Conservation (phyloP, 768 basidiomycete genomes). For the Russula abietina region DNA sequence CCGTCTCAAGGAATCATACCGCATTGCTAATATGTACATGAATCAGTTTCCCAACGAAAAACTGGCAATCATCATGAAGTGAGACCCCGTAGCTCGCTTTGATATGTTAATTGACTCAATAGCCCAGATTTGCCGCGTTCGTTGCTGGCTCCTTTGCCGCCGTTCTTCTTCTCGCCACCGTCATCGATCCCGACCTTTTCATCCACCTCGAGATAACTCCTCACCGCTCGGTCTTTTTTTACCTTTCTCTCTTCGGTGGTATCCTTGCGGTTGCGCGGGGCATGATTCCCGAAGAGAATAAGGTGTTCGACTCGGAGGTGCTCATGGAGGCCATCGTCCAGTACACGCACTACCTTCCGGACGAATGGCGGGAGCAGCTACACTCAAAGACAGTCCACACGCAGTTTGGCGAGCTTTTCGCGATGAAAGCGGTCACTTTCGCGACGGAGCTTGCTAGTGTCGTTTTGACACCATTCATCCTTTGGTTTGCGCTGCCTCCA, state of each 20-base stretch:
- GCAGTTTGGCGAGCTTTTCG: conserved; percentile 87
- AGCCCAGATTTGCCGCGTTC: conserved; percentile 86
- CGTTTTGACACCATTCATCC: conserved; percentile 86
- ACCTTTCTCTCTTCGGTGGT: conserved; percentile 80
- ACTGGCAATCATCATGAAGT: conserved; percentile 86
- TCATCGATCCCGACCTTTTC: conserved; percentile 90
- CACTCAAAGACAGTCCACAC: conserved; percentile 91
- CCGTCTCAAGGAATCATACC: conserved; percentile 83
- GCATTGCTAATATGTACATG: conserved; percentile 88
- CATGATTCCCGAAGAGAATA: conserved; percentile 93
- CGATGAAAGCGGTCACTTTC: conserved; percentile 88
- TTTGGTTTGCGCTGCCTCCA: conserved; percentile 86
- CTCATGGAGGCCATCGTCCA: conserved; percentile 89
- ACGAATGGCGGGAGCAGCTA: conserved; percentile 81
- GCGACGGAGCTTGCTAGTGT: conserved; percentile 86
- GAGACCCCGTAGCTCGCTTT: conserved; percentile 28
- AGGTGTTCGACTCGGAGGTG: conserved; percentile 89
- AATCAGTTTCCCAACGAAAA: conserved; percentile 98
- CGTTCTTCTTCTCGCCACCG: conserved; percentile 85
- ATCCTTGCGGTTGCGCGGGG: conserved; percentile 86
- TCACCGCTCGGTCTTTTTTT: conserved; percentile 91
- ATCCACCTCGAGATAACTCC: conserved; percentile 92
- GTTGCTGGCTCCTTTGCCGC: conserved; percentile 95
- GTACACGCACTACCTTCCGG: conserved; percentile 95
- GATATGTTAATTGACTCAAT: not conserved